phyloP scores from a whole-genome alignment of 768 basidiomycete genomes.

The Infundibulicybe gibba region DNA sequence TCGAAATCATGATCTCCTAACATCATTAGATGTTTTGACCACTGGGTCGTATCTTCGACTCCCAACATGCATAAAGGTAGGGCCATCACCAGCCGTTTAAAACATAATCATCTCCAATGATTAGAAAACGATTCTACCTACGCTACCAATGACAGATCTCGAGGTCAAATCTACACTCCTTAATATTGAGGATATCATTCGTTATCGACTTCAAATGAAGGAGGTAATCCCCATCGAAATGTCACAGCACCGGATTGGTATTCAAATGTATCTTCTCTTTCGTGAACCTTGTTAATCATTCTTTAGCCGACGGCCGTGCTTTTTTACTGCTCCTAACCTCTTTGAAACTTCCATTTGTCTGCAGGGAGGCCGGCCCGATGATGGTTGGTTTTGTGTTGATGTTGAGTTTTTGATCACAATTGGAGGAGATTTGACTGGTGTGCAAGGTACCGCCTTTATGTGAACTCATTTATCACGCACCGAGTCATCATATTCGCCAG shows the following conservation, averaged over 20 bases:
- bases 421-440: constrained; percentile 68
- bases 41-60: constrained; percentile 84
- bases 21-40: constrained; percentile 85
- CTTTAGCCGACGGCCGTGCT: constrained; percentile 73
- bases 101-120: constrained; percentile 8
- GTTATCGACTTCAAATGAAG: constrained; percentile 71
- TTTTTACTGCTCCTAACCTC: constrained; percentile 67
- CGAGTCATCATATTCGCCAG: constrained; percentile 27
- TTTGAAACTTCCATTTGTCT: constrained; percentile 77
- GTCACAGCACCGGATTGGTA: constrained; percentile 66
- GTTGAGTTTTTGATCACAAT: constrained; percentile 73
- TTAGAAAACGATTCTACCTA: constrained; percentile 72
- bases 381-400: constrained; percentile 85
- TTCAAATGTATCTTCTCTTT: background rate
- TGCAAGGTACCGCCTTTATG: constrained; percentile 49
- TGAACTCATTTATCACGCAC: background rate
- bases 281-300: constrained; percentile 10
- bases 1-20: constrained; percentile 91
- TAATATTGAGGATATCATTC: constrained; percentile 75
- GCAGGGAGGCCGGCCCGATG: constrained; percentile 61
- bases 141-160: constrained; percentile 59
- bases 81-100: constrained; percentile 3
- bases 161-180: constrained; percentile 62
- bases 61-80: constrained; percentile 77
- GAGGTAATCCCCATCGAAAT: constrained; percentile 85